A percentile compares a stretch with the other conserved stretches of the same genome.
Evolutionary conservation across 495 filamentous ascomycete genomes (phyloP).

Genomic region (Neurospora sp.): DNA sequence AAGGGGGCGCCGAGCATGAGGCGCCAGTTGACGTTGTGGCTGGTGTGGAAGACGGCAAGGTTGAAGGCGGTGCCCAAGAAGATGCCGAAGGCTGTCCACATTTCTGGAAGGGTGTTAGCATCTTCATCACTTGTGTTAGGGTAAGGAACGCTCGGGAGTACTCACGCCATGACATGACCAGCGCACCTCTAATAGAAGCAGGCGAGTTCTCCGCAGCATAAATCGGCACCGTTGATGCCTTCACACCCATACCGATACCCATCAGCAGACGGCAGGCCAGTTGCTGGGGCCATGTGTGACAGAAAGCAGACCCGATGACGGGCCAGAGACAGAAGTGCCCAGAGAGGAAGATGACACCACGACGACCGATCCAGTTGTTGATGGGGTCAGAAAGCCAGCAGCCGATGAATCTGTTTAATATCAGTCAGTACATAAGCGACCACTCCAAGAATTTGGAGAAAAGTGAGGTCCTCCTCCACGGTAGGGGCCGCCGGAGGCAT

Average conservation of each 20-base stretch:
- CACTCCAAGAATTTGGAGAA: not conserved
- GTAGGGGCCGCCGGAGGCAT: no score
- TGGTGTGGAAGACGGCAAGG: constrained; percentile 47
- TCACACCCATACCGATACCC: constrained; percentile 62
- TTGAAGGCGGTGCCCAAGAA: constrained; percentile 64
- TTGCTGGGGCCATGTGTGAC: constrained; percentile 53
- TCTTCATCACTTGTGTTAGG: not conserved
- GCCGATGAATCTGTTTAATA: constrained; percentile 29
- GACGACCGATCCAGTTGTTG: constrained; percentile 55
- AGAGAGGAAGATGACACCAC: constrained; percentile 57
- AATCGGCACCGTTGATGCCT: constrained; percentile 55
- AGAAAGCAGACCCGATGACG: constrained; percentile 56
- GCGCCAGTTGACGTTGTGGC: constrained; percentile 52
- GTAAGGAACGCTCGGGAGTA: not conserved
- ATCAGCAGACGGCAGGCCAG: constrained; percentile 53
- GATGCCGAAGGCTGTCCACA: constrained; percentile 80
- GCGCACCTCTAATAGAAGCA: constrained; percentile 59
- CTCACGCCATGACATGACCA: constrained; percentile 73
- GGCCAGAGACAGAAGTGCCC: constrained; percentile 53
- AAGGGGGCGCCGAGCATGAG: constrained; percentile 69
- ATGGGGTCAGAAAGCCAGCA: constrained; percentile 66
- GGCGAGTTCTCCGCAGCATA: constrained; percentile 71
- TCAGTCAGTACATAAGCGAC: not conserved
- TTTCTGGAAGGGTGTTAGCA: constrained; percentile 26
- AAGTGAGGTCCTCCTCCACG: not conserved